Percentiles rank a stretch among this genome's conserved stretches.
These are phyloP conservation scores for Herpetomonas tarakana DNA, from an alignment of 208 protist genomes.

Conservation along the genomic window DNA sequence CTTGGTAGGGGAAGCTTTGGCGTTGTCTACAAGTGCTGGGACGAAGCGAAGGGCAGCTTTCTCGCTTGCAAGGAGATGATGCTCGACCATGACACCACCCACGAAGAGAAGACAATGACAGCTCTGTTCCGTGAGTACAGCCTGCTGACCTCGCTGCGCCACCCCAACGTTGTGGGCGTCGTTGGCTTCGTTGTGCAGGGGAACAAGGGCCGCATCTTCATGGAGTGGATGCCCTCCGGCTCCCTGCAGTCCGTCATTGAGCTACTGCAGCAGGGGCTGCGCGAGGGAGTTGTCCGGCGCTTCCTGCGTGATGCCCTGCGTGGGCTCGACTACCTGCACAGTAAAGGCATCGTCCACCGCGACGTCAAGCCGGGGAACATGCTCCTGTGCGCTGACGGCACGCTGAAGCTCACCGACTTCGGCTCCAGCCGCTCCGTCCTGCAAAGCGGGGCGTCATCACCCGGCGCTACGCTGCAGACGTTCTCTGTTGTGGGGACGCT, in stretches of 20 bases:
- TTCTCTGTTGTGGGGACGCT: constrained; percentile 13
- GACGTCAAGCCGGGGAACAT: constrained; percentile 7
- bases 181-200: constrained; percentile 11
- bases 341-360: constrained; percentile 6
- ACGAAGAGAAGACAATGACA: constrained; percentile 4
- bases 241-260: constrained; percentile 4
- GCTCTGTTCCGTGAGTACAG: constrained; percentile 19
- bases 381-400: not conserved
- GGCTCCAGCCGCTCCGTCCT: constrained; percentile 4
- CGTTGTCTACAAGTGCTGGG: constrained; percentile 5
- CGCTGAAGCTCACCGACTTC: constrained; percentile 3
- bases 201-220: constrained; percentile 1
- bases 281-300: constrained; percentile 3
- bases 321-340: constrained; percentile 9
- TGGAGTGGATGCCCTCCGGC: constrained; percentile 12
- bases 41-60: constrained; percentile 4
- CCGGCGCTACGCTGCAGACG: constrained; percentile 8
- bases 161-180: constrained; percentile 23
- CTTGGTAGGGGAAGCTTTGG: constrained; percentile 4
- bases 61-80: constrained; percentile 23
- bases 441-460: not conserved
- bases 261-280: not conserved
- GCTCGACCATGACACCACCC: constrained; percentile 1
- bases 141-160: constrained; percentile 13
- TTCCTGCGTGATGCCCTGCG: constrained; percentile 9